Evolutionary conservation across 1,284 basidiomycete species (phyloP).

Genomic region (Ganoderma lingzhi): DNA sequence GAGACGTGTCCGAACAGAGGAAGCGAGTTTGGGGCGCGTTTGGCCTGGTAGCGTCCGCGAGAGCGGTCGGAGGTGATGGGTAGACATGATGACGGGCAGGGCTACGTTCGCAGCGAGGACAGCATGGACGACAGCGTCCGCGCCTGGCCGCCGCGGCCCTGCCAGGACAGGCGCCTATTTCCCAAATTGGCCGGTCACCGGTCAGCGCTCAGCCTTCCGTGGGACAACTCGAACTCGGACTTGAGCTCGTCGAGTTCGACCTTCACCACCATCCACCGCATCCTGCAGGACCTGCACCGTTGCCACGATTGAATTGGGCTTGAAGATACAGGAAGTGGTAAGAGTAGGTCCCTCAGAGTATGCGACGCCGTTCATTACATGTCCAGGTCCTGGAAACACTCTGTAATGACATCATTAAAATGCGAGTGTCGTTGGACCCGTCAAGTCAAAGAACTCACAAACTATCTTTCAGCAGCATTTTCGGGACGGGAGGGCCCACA

Average conservation of each 20-base stretch:
- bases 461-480: neutral
- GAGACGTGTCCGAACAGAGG: slow-evolving; percentile 11
- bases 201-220: neutral
- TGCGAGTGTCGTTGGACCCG: neutral
- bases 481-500: neutral
- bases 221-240: too few species aligned
- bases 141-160: neutral
- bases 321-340: neutral
- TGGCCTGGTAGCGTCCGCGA: slow-evolving; percentile 1
- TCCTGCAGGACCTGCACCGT: neutral
- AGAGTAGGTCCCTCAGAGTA: neutral
- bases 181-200: neutral
- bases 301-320: neutral
- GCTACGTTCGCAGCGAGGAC: neutral
- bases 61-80: slow-evolving; percentile 16
- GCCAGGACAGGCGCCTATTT: neutral
- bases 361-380: neutral
- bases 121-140: neutral
- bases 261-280: neutral
- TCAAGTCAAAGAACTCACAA: neutral
- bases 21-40: neutral
- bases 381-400: neutral
- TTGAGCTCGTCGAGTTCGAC: neutral
- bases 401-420: neutral
- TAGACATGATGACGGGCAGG: slow-evolving; percentile 15